Base-by-base conservation (phyloP, 441 rosid genomes). In the Breynia disticha region DNA sequence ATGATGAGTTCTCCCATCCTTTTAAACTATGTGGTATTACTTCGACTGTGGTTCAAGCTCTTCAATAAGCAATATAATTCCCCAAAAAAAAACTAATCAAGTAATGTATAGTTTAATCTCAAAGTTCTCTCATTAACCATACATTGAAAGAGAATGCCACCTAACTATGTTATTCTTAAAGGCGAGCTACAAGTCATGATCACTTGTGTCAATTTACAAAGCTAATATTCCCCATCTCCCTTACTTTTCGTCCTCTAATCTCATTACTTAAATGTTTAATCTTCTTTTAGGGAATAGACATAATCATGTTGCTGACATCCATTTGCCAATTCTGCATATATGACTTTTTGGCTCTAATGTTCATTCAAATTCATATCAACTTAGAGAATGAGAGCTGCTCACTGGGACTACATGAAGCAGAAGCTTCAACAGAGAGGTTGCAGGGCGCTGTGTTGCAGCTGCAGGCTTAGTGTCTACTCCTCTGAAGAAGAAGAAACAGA, bases 371-470 rank as follows among this genome's bases (percentile, higher is more conserved):
- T 65, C 57, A 28, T 56, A 28, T 56, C 42, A 43, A 44, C 37
- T 11, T 48, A 41, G 21, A 65, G 53, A 39, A 73, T 78, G 86
- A 73, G 62, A 53, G 53, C 70, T 45, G 65, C 76, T 32, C 58
- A 46, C 61, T 68, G 73, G 43, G 52, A 63, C 66, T 47, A 35
- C 46, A 64, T 59, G 66, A 76, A 71, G 73, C 79, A 70, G 50
- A 72, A 55, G 72, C 72, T 60, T 72, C 80, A 66, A 50, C 70
- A 67, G 50, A 74, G 75, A 71, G 77, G 80, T 60, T 82, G 87
- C 82, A 69, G 63, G 67, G 77, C 79, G 13, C 64, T 81, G 68
- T 87, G 91, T 54, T 87, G 96, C 65, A 76, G 69, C 66, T 75
- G 79, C 77, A 80, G 93, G 73, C 56, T 72, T 16, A 80, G 91